Evolutionary conservation across 75 land plant species (phyloP), one percentile per base, ranked within the genome.

Genomic region (Pseudotsuga menziesii): DNA sequence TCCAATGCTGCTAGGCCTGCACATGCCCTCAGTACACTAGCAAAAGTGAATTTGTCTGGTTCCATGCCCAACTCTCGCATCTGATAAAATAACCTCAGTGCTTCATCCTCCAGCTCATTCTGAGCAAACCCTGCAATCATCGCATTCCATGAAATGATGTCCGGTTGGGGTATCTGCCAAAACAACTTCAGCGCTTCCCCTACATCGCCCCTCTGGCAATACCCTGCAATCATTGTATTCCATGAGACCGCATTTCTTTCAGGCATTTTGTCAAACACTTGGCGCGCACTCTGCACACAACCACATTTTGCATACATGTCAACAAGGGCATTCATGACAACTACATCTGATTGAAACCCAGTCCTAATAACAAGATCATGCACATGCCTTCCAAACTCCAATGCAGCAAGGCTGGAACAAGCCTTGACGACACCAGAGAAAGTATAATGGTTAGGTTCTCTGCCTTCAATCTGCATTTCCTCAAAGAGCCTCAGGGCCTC

Each of bases 291-390:
- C 36, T 6, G 13, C 25, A 52, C 82, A 54, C n/a, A 25, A 20
- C 85, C 89, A 79, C 83, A 83, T 71, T 84, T 58, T 0, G 71
- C 83, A 80, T 87, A 92, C 41, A 93, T 93, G 32, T 89, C 82
- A 76, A 90, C 86, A 87, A 92, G 88, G 22, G 92, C 82, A 29
- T 82, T 89, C 90, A 90, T 90, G 0, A 93, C 81, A 62, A 88
- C 85, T 54, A 77, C 87, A 81, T 90, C 85, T 64, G n/a, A 58
- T 15, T 84, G 85, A 72, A 22, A 57, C 39, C 81, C 79, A 19
- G 70, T 55, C 39, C 78, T 77, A 3, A 86, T 12, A 3, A 86
- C 80, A 35, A 84, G 82, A 39, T 74, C 78, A 77, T 89, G 93
- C 19, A 91, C 63, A 56, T 86, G 81, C 66, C 76, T 84, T 17